Evolutionary conservation across 768 basidiomycete species (phyloP), one percentile per base, ranked within the genome.

Genomic region (Phanerochaete carnosa): DNA sequence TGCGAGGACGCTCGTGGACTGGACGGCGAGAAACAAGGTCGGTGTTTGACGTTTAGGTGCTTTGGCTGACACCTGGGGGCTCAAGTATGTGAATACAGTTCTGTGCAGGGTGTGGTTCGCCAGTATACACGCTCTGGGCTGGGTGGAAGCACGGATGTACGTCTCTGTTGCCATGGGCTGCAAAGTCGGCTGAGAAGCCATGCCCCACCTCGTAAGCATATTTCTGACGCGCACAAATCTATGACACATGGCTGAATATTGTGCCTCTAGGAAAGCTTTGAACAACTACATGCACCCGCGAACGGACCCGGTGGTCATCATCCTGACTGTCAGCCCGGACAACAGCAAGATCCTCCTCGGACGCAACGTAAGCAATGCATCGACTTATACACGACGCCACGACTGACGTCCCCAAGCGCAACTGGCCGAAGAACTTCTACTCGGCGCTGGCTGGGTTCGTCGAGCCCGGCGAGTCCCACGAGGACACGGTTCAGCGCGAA

Each of bases 401-500:
- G 51, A 2, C 35, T n/a, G 23, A 16, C 45, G 3, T 22, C 51
- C 43, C 6, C 8, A 28, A 62, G 55, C 59, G 52, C 22, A 84
- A 78, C 62, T 90, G 83, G 66, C 85, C 87, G 9, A 76, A 73
- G 2, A 84, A 78, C 47, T 89, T 91, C 72, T 62, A 94, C 74
- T 95, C 94, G 1, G 92, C 93, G 49, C 75, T 98, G 29, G 94
- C 95, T 1, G 96, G 96, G 2, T 98, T 98, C 70, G 83, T 95
- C 47, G 96, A 98, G 71, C 94, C 95, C 4, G 95, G 90, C 11
- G 96, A 99, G 72, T 86, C 90, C 0, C 89, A 97, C 64, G 96
- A 99, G 70, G 95, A 98, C 66, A 90, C 95, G 1, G 95, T 98
- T 30, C 79, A 83, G 55, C 82, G 96, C 39, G 96, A 98, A 73